Evolutionary conservation across 2,329 filamentous ascomycete genomes (phyloP).

Genomic region (Thermoascus crustaceus): DNA sequence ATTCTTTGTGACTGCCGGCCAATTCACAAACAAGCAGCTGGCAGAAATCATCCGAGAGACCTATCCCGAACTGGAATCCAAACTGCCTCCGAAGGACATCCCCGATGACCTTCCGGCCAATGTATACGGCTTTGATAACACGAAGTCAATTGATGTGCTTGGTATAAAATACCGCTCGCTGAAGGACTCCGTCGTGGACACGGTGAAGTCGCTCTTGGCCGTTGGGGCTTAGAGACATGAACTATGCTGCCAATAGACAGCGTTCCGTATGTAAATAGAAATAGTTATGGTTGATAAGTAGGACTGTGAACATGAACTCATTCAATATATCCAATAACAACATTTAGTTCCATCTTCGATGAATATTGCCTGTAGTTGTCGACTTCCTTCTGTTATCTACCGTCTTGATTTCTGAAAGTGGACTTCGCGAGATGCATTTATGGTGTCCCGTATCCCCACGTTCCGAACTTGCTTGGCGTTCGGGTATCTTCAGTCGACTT

Average conservation of each 20-base stretch:
- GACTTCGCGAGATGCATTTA: slow-evolving; percentile 14
- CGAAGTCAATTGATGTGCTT: slow-evolving; percentile 32
- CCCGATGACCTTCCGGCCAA: slow-evolving; percentile 21
- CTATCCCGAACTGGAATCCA: slow-evolving; percentile 34
- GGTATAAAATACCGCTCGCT: slow-evolving; percentile 34
- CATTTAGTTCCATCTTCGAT: no score
- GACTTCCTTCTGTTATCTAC: no score
- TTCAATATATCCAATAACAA: no score
- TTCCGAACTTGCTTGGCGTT: slow-evolving; percentile 7
- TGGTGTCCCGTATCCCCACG: slow-evolving; percentile 22
- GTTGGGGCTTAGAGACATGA: slow-evolving; percentile 20
- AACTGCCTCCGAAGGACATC: slow-evolving; percentile 30
- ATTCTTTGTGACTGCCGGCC: slow-evolving; percentile 38
- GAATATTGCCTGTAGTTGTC: no score
- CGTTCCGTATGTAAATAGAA: no score
- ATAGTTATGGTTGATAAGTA: no score
- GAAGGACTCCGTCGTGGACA: slow-evolving; percentile 31
- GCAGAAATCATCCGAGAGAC: slow-evolving; percentile 35
- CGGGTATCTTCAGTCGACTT: slow-evolving; percentile 23
- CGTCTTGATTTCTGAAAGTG: no score
- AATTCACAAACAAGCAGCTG: slow-evolving; percentile 35
- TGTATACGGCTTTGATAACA: slow-evolving; percentile 31
- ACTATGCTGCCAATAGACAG: slow-evolving; percentile 8
- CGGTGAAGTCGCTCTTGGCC: slow-evolving; percentile 27
- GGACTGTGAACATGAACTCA: no score